Evolutionary conservation across 345 rosid genomes (phyloP).

Genomic region (Melaleuca alternifolia): DNA sequence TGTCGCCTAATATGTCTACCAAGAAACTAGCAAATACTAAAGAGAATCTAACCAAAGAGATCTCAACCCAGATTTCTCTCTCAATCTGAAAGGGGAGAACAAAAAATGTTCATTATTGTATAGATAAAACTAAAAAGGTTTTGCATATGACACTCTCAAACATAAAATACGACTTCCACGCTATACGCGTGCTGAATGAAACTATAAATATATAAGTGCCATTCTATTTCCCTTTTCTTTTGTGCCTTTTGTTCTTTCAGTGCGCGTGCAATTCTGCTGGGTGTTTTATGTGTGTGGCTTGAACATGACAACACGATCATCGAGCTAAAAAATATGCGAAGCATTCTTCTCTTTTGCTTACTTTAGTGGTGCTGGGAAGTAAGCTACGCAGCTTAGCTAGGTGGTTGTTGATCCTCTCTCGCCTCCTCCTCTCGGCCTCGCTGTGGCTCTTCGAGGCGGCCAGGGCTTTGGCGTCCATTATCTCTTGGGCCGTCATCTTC

Average conservation of each 20-base stretch:
- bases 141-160: background rate
- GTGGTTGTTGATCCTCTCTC: slow-evolving; percentile 96
- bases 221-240: background rate
- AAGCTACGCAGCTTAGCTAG: slow-evolving; percentile 90
- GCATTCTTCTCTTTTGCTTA: slow-evolving; percentile 23
- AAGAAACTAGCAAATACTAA: background rate
- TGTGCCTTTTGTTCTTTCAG: background rate
- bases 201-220: background rate
- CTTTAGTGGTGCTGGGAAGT: slow-evolving; percentile 94
- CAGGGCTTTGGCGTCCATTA: slow-evolving; percentile 98
- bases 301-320: background rate
- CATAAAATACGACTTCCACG: background rate
- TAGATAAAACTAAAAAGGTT: background rate
- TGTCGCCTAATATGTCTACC: background rate
- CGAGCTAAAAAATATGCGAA: background rate
- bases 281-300: background rate
- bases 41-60: background rate
- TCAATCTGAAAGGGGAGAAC: background rate
- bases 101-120: background rate
- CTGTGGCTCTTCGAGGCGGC: slow-evolving; percentile 98
- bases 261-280: background rate
- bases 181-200: background rate
- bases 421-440: slow-evolving; percentile 91
- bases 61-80: background rate
- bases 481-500: slow-evolving; percentile 91